A percentile compares a stretch with the other conserved stretches of the same genome.
Conservation (phyloP, 1,139 yeast species). For the Taphrina sp. region DNA sequence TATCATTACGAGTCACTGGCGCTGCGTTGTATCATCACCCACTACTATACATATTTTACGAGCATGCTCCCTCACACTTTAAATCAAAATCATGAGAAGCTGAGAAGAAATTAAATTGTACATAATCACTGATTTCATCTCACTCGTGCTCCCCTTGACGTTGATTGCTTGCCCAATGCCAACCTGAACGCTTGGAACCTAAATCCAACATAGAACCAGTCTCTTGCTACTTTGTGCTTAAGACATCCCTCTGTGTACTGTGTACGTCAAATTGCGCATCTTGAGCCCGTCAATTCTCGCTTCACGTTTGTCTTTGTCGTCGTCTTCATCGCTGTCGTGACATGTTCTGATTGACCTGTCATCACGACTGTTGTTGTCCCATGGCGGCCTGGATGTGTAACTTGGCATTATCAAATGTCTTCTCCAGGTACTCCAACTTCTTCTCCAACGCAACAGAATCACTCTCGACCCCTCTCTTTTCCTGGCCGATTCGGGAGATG, state of each 20-base stretch:
- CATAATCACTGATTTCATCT: neutral
- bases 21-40: too few relatives aligned
- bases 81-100: too few relatives aligned
- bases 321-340: neutral
- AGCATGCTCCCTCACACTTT: too few relatives aligned
- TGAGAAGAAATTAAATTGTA: neutral
- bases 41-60: too few relatives aligned
- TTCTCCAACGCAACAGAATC: conserved; percentile 19
- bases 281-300: neutral
- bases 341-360: too few relatives aligned
- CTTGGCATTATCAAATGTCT: conserved; percentile 30
- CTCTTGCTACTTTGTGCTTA: too few relatives aligned
- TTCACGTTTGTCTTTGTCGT: neutral
- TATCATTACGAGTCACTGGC: too few relatives aligned
- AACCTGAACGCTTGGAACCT: too few relatives aligned
- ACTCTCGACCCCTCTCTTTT: conserved; percentile 23
- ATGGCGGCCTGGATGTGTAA: conserved; percentile 25
- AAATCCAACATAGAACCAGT: too few relatives aligned
- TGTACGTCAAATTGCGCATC: neutral
- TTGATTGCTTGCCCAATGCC: too few relatives aligned
- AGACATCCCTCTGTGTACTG: too few relatives aligned
- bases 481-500: conserved; percentile 8
- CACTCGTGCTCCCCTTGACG: neutral
- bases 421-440: conserved; percentile 24
- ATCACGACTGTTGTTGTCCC: neutral